Conservation (phyloP, 306 rosid species). For the Pyrus bretschneideri region DNA sequence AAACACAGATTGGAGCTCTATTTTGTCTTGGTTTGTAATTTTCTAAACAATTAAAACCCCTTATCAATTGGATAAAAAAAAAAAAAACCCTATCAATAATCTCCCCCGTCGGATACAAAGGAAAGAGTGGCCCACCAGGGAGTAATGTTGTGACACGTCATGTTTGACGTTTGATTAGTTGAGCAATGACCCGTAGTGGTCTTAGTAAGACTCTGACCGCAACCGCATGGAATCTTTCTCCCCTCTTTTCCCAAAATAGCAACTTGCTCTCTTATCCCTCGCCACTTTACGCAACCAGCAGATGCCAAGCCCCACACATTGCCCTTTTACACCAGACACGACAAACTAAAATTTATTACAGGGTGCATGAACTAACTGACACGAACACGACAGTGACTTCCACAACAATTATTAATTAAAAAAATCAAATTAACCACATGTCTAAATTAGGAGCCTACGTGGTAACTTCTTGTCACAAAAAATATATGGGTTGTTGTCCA, state of each 20-base stretch:
- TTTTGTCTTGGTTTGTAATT: too few species aligned
- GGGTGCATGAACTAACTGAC: slow-evolving; percentile 1
- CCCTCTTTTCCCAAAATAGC: not conserved
- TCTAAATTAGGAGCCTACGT: slow-evolving; percentile 10
- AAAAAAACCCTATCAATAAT: not conserved
- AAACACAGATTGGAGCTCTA: too few species aligned
- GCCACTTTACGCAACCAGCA: slow-evolving; percentile 13
- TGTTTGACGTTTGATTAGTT: slow-evolving; percentile 35
- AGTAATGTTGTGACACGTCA: not conserved
- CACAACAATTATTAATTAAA: not conserved
- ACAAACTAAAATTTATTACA: not conserved
- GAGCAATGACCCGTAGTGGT: slow-evolving; percentile 32
- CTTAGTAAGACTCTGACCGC: slow-evolving; percentile 40
- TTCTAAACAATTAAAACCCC: too few species aligned
- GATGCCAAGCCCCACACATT: not conserved
- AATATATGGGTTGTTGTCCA: too few species aligned
- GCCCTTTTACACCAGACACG: not conserved
- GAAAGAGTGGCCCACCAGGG: not conserved
- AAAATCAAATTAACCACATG: slow-evolving; percentile 26
- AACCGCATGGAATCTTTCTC: not conserved
- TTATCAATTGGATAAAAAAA: not conserved
- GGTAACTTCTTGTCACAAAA: slow-evolving; percentile 7
- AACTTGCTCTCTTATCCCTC: not conserved
- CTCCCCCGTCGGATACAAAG: not conserved
- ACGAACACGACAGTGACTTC: not conserved